Conservation (phyloP, 495 filamentous ascomycete species). For the Thermothielavioides terrestris region DNA sequence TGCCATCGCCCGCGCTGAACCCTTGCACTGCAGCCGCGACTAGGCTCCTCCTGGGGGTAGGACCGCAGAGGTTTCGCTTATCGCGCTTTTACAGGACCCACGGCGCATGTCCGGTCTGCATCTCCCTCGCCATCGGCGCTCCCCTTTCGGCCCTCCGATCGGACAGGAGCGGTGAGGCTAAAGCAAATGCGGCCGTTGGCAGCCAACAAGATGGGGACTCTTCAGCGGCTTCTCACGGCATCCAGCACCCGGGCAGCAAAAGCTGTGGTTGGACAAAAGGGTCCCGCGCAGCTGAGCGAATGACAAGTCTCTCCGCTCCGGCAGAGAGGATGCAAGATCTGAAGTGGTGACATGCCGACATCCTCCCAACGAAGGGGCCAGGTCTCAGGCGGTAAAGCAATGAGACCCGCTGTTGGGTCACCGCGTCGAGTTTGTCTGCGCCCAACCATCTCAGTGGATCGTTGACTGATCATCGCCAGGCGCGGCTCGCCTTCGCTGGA, state of each 20-base stretch:
- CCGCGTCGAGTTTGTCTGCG: conserved; percentile 3
- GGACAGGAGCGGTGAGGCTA: neutral
- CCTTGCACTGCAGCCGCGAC: conserved; percentile 11
- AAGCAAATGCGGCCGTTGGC: neutral
- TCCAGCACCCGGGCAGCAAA: neutral
- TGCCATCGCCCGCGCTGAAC: conserved; percentile 24
- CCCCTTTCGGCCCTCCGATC: neutral
- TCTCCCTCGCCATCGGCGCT: neutral
- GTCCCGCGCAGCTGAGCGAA: neutral
- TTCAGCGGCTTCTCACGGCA: neutral
- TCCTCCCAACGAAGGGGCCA: neutral
- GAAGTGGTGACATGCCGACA: neutral
- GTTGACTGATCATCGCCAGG: neutral
- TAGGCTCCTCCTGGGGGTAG: neutral
- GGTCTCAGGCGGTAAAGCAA: neutral
- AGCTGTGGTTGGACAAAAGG: neutral
- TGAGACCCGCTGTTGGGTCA: conserved; percentile 7
- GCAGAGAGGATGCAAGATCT: neutral
- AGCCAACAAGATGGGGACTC: neutral
- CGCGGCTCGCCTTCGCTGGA: conserved; percentile 2
- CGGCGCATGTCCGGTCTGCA: neutral
- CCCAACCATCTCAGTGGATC: conserved; percentile 9
- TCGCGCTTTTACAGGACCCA: conserved; percentile 2
- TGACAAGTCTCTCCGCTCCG: neutral
- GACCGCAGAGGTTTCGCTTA: conserved; percentile 8